Base-by-base conservation (phyloP, 441 rosid genomes). In the Pelargonium myrrhifolium region DNA sequence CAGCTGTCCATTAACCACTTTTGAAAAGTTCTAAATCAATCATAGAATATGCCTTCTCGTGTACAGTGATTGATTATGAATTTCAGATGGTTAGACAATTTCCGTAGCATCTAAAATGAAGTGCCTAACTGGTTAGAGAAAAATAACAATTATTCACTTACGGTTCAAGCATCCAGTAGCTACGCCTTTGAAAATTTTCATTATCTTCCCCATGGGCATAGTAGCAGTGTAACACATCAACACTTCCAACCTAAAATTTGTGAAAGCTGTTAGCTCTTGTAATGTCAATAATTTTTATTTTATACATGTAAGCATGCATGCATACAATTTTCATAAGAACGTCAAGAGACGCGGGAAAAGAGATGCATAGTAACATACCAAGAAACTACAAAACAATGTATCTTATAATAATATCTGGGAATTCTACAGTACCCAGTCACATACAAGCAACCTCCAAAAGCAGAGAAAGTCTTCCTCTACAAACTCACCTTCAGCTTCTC, bases 131-230 rank as follows among this genome's bases (percentile, higher is more conserved):
- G 20, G 18, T 6, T 21, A 53, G 1, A 20, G 37, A 59, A 1
- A 20, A 22, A 20, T 22, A 59, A 59, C 6, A 21, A 0, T 21
- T 60, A 18, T 20, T 18, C 9, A 64, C 73, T 39, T 68, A 73
- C 72, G 47, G 69, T 9, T 74, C 77, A 74, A 74, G 77, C 77
- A 74, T 74, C 72, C 77, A 74, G 59, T 74, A 74, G 68, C 77
- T 68, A 65, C 72, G 64, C 9, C 68, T 59, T 51, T 68, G 56
- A 66, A 55, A 73, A n/a, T 60, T 60, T 47, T 74, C 72, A 71
- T 68, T 68, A 26, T 74, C 77, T 61, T 68, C 69, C 28, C 77
- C 69, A 49, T 65, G 72, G 6, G 77, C 77, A 59, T 74, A 74
- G 70, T 74, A 74, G 68, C 77, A 74, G 61, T 74, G 77, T 68